Conservation (phyloP, 306 rosid genomes). For the Sesbania bispinosa region DNA sequence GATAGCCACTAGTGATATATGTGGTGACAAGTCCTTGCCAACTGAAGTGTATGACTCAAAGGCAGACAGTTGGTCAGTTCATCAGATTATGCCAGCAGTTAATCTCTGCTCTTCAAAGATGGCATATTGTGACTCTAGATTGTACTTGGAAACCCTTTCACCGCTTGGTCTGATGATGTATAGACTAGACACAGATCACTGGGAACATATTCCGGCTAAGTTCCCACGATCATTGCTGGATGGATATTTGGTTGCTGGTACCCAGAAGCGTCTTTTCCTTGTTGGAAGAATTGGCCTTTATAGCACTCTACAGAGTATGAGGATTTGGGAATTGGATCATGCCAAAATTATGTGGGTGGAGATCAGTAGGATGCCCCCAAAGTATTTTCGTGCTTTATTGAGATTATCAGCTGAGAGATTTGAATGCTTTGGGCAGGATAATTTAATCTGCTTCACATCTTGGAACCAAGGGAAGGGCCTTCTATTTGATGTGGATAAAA, state of each 20-base stretch:
- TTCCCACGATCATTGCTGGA: slow-evolving; percentile 91
- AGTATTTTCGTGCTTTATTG: slow-evolving; percentile 79
- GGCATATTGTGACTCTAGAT: slow-evolving; percentile 95
- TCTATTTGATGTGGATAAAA: slow-evolving; percentile 83
- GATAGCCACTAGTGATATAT: slow-evolving; percentile 88
- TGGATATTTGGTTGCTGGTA: slow-evolving; percentile 97
- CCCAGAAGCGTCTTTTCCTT: slow-evolving; percentile 87
- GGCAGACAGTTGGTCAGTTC: slow-evolving; percentile 76
- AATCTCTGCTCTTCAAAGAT: slow-evolving; percentile 96
- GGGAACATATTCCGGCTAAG: slow-evolving; percentile 97
- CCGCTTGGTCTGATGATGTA: slow-evolving; percentile 98
- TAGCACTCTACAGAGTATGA: slow-evolving; percentile 92
- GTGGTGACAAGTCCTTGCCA: slow-evolving; percentile 87
- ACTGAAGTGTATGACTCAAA: slow-evolving; percentile 91
- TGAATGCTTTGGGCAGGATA: slow-evolving; percentile 96
- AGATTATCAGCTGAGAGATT: slow-evolving; percentile 98
- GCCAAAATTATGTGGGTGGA: slow-evolving; percentile 76
- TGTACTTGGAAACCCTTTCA: slow-evolving; percentile 93
- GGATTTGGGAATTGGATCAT: slow-evolving; percentile 95
- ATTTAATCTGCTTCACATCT: slow-evolving; percentile 93
- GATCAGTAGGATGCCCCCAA: slow-evolving; percentile 94
- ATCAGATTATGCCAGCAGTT: slow-evolving; percentile 94
- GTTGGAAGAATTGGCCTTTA: slow-evolving; percentile 96
- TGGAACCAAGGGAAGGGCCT: slow-evolving; percentile 99
- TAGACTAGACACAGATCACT: slow-evolving; percentile 71